Base-by-base conservation (phyloP, 257 asterid genomes). In the Linaria vulgaris region DNA sequence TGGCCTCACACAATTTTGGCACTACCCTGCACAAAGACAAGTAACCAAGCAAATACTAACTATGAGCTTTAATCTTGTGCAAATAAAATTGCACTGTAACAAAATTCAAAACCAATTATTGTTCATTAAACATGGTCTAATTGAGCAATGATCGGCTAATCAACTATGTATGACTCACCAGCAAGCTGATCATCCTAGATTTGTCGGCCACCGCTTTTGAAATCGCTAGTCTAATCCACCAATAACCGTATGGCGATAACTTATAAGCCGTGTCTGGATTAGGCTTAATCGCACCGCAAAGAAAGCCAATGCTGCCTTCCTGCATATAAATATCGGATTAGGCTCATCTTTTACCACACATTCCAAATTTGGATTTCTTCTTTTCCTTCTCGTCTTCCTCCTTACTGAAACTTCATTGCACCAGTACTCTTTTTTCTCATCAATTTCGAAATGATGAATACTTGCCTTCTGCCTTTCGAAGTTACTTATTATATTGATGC, bases 161-260 rank as follows among this genome's bases (percentile, higher is more conserved):
- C 23, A 8, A 24, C n/a, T 12, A 1, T 19, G 51, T 59, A 57
- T 58, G 59, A 6, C 74, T 73, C 76, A 86, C 95, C 76, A 85
- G 95, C 64, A 82, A 44, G 64, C 89, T 75, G 55, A 82, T 73
- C 30, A 84, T 64, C 74, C 65, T 80, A 3, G 95, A 79, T 54
- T 86, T 86, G 39, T 61, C 81, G 5, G 91, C 91, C 54, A 86
- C 48, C 9, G 91, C 87, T 68, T 74, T 78, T 19, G 77, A 59
- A 34, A 86, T 82, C 9, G 91, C 80, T 76, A 82, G 91, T 70
- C 85, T 75, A 54, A 86, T 83, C 95, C 95, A 86, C 95, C 89
- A 86, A 71, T 83, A 86, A 72, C 76, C 87, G 53, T 86, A 83
- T 27, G 95, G 83, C 50, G 95, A 86, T 58, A 86, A 58, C 82